Evolutionary conservation across 2,329 filamentous ascomycete genomes (phyloP), one percentile per base, ranked within the genome.

Genomic region (Chrysosporium keratinophilum): DNA sequence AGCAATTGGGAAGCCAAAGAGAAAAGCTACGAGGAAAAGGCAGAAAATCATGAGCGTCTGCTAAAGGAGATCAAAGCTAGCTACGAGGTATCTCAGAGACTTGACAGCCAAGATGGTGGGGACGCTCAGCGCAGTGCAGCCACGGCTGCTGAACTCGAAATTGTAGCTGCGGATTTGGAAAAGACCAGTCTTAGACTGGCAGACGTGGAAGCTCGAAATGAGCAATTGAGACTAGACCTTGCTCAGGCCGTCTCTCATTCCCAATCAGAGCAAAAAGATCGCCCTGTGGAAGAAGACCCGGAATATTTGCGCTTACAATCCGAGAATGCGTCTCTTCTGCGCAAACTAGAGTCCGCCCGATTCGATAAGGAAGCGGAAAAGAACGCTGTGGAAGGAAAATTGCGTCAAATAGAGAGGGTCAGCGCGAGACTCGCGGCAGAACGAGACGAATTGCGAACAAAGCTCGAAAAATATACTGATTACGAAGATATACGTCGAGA

Each of bases 401-500:
- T 94, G 46, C 83, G 88, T 55, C 79, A 81, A n/a, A 74, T 90
- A 14, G 90, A 96, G 69, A 78, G 91, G 58, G 87, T 94, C 64
- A 79, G 85, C 54, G 77, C 78, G 7, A 79, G 85, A 55, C 72
- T 95, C 15, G 84, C 84, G 63, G 81, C 86, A 33, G 93, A 97
- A 66, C 84, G 87, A 59, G 89, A 96, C 56, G 76, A 78, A 23
- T 74, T 97, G 54, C 87, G 85, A 64, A 74, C 77, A 37, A 95
- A 93, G 71, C 80, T 97, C 2, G 83, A 88, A 58, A 94, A 87
- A 66, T 94, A 88, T 82, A 82, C 82, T 60, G 93, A 98, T 67
- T 98, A 98, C 67, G 90, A 97, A 34, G 91, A 97, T 56, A 82
- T 98, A 46, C 96, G 93, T 71, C 87, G 94, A 59, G 94, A 98